A percentile compares a stretch with the other conserved stretches of the same genome.
phyloP scores from a whole-genome alignment of 1,284 basidiomycete genomes.

The Golubevia pallescens region DNA sequence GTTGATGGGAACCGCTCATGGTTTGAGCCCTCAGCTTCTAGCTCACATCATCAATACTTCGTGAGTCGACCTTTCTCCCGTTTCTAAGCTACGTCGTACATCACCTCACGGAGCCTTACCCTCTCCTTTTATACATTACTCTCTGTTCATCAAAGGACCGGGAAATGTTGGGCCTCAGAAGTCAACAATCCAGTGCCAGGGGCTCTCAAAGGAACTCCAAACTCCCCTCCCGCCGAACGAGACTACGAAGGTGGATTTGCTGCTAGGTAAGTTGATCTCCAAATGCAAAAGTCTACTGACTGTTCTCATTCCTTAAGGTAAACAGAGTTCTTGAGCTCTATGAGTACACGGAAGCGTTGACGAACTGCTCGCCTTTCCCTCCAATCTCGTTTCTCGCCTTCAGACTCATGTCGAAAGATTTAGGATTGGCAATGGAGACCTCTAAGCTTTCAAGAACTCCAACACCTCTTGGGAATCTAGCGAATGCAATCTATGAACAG shows the following conservation, averaged over 20 bases:
- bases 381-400: too few species aligned
- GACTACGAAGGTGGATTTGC: slow-evolving; percentile 75
- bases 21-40: slow-evolving; percentile 34
- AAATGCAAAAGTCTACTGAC: too few species aligned
- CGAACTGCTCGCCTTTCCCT: too few species aligned
- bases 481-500: slow-evolving; percentile 37
- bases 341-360: too few species aligned
- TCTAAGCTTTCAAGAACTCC: slow-evolving; percentile 41
- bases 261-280: too few species aligned
- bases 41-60: slow-evolving; percentile 53
- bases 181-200: slow-evolving; percentile 85
- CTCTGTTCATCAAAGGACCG: slow-evolving; percentile 38
- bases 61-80: too few species aligned
- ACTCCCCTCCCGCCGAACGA: slow-evolving; percentile 80
- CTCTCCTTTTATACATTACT: too few species aligned
- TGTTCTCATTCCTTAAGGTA: too few species aligned
- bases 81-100: neutral
- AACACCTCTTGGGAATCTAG: slow-evolving; percentile 35
- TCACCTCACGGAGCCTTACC: too few species aligned
- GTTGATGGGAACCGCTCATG: slow-evolving; percentile 46
- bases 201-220: slow-evolving; percentile 70
- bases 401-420: slow-evolving; percentile 32
- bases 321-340: too few species aligned
- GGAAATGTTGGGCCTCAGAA: slow-evolving; percentile 78
- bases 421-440: slow-evolving; percentile 46